phyloP scores from a whole-genome alignment of 805 yeast genomes.

The Saturnispora serradocipensis region DNA sequence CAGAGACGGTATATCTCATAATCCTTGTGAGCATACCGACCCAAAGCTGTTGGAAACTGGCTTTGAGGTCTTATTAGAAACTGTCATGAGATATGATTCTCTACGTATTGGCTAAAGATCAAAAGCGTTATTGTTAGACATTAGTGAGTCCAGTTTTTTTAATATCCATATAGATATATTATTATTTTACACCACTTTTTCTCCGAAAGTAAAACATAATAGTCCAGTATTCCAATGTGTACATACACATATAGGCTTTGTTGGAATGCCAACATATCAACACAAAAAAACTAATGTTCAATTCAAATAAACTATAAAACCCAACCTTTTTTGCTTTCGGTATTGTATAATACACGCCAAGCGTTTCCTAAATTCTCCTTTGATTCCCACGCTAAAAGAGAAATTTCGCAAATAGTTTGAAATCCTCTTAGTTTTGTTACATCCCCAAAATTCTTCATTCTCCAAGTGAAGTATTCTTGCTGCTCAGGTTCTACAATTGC shows the following conservation, averaged over 20 bases:
- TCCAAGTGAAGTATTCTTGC: slow-evolving; percentile 11
- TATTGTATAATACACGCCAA: slow-evolving; percentile 4
- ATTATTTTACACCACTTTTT: too few relatives aligned
- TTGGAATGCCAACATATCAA: too few relatives aligned
- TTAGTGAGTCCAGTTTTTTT: neutral
- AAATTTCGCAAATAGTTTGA: slow-evolving; percentile 8
- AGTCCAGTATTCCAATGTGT: too few relatives aligned
- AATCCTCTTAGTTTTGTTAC: slow-evolving; percentile 11
- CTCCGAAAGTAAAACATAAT: too few relatives aligned
- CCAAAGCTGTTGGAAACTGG: slow-evolving; percentile 61
- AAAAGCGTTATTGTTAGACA: neutral
- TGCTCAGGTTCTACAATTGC: slow-evolving; percentile 11
- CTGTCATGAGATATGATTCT: slow-evolving; percentile 28
- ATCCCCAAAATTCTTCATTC: slow-evolving; percentile 10
- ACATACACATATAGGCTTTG: too few relatives aligned
- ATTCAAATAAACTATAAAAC: neutral
- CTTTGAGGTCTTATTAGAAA: slow-evolving; percentile 44
- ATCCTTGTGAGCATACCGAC: slow-evolving; percentile 54
- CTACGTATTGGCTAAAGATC: slow-evolving; percentile 7
- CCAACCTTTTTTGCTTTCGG: neutral
- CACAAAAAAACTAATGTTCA: neutral
- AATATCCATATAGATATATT: neutral
- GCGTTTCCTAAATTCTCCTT: neutral
- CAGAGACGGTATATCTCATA: slow-evolving; percentile 57
- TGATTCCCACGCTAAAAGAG: slow-evolving; percentile 13